Base-by-base conservation (phyloP, 768 basidiomycete species). In the Leccinum olivaceopallidum region DNA sequence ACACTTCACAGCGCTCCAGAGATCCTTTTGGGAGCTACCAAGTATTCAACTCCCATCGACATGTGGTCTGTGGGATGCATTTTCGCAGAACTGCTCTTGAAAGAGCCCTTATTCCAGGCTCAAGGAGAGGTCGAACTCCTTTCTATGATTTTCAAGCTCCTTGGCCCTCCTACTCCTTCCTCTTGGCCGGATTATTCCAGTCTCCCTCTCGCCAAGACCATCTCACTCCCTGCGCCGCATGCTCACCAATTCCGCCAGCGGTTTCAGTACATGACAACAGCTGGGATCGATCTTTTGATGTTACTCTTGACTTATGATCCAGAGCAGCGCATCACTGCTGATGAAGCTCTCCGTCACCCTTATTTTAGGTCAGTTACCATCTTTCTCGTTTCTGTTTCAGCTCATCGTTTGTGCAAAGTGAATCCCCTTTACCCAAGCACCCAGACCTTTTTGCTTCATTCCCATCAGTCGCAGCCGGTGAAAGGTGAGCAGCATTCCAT, bases 61-160 rank as follows among this genome's bases (percentile, higher is more conserved):
- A 86, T 98, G 84, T 99, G 97, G 97, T 96, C 94, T 53, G 94
- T 97, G 10, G 97, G 97, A 8, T 99, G 97, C 79, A 98, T 99
- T 65, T 98, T 98, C 69, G 95, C 92, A 14, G 97, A 99, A 73
- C 80, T 99, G 53, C 85, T 99, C 67, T 80, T 96, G 66, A 95
- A 95, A 64, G 94, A 97, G 73, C 94, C 97, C 3, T 80, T 98
- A n/a, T 94, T 98, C 73, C 96, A 95, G 76, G 95, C 95, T n/a
- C 90, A 95, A 69, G 88, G 88, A 42, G 97, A 99, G 72, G 79
- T 96, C 14, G 96, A 99, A 69, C 86, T 98, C 62, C 80, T 98
- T 53, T 84, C 85, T 54, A 91, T 93, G 88, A 96, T 98, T 56
- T 96, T 97, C 80, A 94, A 90, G 71, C 85, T 98, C 6, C 84